Evolutionary conservation across 2,329 filamentous ascomycete genomes (phyloP).

Genomic region (Blastomyces parvus): DNA sequence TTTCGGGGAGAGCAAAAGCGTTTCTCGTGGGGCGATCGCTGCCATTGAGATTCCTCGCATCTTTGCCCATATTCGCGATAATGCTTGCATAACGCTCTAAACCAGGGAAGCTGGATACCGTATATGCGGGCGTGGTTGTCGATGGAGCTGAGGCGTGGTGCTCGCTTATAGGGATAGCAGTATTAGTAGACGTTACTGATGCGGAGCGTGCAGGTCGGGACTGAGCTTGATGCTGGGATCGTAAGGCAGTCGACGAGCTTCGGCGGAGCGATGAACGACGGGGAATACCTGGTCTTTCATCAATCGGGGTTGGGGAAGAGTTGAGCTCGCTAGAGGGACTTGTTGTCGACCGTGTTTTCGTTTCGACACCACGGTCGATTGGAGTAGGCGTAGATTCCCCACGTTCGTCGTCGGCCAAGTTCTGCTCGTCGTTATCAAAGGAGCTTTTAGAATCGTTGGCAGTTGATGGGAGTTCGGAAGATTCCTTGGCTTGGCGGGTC

Average conservation of each 20-base stretch:
- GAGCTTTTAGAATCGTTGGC: neutral
- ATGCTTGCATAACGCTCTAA: neutral
- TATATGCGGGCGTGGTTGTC: neutral
- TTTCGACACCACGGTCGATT: neutral
- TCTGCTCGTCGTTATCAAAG: neutral
- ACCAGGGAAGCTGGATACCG: neutral
- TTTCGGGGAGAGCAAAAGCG: neutral
- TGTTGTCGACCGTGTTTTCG: neutral
- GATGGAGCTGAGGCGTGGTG: neutral
- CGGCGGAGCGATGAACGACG: slow-evolving; percentile 5
- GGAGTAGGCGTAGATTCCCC: neutral
- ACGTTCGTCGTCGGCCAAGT: neutral
- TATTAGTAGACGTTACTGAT: neutral
- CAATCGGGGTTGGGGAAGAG: neutral
- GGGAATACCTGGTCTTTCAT: slow-evolving; percentile 1
- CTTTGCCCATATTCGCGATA: neutral
- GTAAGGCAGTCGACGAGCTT: neutral
- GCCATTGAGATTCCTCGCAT: neutral
- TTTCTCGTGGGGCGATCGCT: neutral
- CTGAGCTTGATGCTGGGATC: neutral
- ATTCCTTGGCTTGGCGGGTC: neutral
- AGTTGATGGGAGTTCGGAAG: neutral
- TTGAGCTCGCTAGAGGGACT: neutral
- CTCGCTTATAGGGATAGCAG: neutral
- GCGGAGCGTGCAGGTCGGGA: neutral